These are phyloP conservation scores for Aspergillus sojae DNA, from an alignment of 2,329 filamentous ascomycete species.

Conservation along the genomic window DNA sequence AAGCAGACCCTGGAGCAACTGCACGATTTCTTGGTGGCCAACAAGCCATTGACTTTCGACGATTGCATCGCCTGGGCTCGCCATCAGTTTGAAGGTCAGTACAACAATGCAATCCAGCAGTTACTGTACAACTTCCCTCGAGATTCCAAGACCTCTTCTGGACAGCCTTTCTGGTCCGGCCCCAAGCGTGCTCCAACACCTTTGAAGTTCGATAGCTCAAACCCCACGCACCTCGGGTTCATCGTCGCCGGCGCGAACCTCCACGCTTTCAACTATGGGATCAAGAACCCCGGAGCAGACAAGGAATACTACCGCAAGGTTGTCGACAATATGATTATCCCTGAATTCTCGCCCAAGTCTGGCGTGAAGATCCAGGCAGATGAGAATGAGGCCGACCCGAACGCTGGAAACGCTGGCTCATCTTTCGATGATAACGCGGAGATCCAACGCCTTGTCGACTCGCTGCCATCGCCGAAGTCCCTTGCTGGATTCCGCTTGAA, in stretches of 20 bases:
- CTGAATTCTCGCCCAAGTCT: constrained; percentile 88
- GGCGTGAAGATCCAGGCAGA: constrained; percentile 95
- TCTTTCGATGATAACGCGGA: constrained; percentile 73
- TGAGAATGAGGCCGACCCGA: constrained; percentile 93
- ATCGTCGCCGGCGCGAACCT: constrained; percentile 86
- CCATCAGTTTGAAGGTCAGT: constrained; percentile 91
- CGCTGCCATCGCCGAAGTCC: constrained; percentile 76
- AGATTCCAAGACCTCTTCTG: constrained; percentile 83
- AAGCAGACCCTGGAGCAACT: constrained; percentile 91
- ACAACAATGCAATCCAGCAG: constrained; percentile 95
- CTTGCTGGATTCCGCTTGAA: constrained; percentile 86
- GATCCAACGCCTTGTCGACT: constrained; percentile 69
- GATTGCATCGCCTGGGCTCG: constrained; percentile 97
- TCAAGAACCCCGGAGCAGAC: constrained; percentile 76
- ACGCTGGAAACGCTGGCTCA: constrained; percentile 60
- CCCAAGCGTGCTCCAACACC: constrained; percentile 94
- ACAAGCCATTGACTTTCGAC: constrained; percentile 89
- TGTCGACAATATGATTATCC: constrained; percentile 89
- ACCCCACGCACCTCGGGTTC: constrained; percentile 85
- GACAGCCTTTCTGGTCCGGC: constrained; percentile 95
- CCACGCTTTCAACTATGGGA: constrained; percentile 97
- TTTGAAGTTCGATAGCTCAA: constrained; percentile 82
- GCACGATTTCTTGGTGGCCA: constrained; percentile 84
- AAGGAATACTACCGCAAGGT: constrained; percentile 76
- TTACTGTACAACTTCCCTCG: constrained; percentile 96